Percentiles rank a stretch among this genome's conserved stretches.
Evolutionary conservation across 257 asterid species (phyloP).

Genomic region (Voacanga thouarsii): DNA sequence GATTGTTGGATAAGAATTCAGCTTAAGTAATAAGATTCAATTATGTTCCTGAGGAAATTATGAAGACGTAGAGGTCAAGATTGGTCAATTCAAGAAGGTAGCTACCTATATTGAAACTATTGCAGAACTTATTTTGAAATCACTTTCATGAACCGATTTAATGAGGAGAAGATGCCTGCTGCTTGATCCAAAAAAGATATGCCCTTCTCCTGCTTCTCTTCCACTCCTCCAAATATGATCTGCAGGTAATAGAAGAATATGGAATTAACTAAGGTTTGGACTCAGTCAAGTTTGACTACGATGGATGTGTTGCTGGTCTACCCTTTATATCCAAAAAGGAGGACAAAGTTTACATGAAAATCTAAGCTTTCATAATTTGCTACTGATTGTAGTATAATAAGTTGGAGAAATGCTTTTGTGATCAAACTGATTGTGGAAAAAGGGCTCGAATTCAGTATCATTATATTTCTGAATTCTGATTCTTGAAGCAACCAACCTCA

Average conservation of each 20-base stretch:
- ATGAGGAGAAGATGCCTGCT: conserved; percentile 70
- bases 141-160: conserved; percentile 82
- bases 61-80: background rate
- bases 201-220: conserved; percentile 47
- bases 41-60: background rate
- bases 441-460: background rate
- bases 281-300: background rate
- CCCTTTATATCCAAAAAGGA: background rate
- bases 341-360: no score
- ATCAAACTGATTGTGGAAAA: background rate
- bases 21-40: no score
- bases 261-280: background rate
- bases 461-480: background rate
- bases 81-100: background rate
- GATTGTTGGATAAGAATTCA: no score
- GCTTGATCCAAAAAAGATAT: conserved; percentile 76
- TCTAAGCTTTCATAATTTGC: background rate
- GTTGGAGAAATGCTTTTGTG: background rate
- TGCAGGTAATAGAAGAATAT: conserved; percentile 18
- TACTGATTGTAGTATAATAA: no score
- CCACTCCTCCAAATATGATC: conserved; percentile 69
- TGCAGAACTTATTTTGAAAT: conserved; percentile 56
- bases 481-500: conserved; percentile 56
- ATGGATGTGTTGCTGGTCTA: background rate
- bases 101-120: background rate